Conservation (phyloP, 208 protist genomes). For the Acanthamoeba divionensis region DNA sequence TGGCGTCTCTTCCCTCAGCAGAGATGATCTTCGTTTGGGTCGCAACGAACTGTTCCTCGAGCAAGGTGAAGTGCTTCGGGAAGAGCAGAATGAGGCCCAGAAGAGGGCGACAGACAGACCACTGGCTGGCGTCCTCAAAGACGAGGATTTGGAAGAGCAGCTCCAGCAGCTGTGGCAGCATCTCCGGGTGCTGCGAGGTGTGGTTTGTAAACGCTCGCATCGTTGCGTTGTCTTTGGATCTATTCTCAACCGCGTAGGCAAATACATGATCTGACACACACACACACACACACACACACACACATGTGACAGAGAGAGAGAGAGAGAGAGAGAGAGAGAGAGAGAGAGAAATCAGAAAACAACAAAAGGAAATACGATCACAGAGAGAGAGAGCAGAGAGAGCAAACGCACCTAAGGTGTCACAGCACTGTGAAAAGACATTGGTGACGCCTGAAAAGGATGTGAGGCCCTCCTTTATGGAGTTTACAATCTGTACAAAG, state of each 20-base stretch:
- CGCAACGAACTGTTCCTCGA: not conserved
- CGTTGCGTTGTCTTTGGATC: not conserved
- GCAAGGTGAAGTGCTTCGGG: not conserved
- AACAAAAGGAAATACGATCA: no score
- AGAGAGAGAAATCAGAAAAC: slow-evolving; percentile 49
- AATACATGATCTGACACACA: slow-evolving; percentile 6
- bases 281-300: no score
- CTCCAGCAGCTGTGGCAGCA: slow-evolving; percentile 62
- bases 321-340: no score
- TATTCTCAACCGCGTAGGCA: slow-evolving; percentile 37
- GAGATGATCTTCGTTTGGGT: not conserved
- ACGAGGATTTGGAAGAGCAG: slow-evolving; percentile 68
- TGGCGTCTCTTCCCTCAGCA: not conserved
- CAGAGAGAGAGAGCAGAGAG: not conserved
- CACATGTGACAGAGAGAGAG: not conserved
- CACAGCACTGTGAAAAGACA: not conserved
- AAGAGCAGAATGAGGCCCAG: slow-evolving; percentile 51
- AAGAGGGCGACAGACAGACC: slow-evolving; percentile 68
- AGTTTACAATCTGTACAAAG: slow-evolving; percentile 63
- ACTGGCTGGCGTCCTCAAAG: slow-evolving; percentile 73
- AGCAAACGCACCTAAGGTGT: not conserved
- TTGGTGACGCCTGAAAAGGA: not conserved
- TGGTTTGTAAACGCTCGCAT: slow-evolving; percentile 45
- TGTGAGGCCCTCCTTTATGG: slow-evolving; percentile 66
- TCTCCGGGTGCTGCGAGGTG: not conserved